Evolutionary conservation across 1,284 basidiomycete species (phyloP), one percentile per base, ranked within the genome.

Genomic region (Coniophora puteana): DNA sequence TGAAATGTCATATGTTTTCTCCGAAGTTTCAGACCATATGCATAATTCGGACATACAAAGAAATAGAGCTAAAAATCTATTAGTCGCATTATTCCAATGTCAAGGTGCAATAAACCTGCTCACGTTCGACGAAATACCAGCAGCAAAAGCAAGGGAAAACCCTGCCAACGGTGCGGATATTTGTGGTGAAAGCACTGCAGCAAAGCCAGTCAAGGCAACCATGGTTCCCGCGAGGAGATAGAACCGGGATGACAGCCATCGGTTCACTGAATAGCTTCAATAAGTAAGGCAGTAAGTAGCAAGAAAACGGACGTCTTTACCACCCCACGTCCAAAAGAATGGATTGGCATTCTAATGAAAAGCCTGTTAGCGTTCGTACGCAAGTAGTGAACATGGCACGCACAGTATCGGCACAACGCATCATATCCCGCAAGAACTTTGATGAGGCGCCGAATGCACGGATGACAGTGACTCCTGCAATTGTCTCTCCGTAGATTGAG

Each of bases 401-500:
- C 47, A 83, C 84, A 3, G 89, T 90, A 57, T 93, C 90, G 17
- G 88, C 83, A 45, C 83, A 86, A 43, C 79, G 75, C 40, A 93
- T 72, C 90, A 94, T 93, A 48, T 91, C 83, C 42, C 85, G 69
- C 52, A 98, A 67, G 55, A 94, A 87, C 54, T 91, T 89, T 20
- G 89, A 89, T 22, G 82, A 83, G 11, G 86, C 87, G 14, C 92
- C 92, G 54, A 93, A 95, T 1, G 93, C 86, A 33, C 93, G 85
- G 27, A 95, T 68, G 37, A 94, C 86, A 1, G 89, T 77, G 13
- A 88, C 86, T 14, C 91, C 92, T 3, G 89, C 76, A 41, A 93
- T 92, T 0, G 89, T 91, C 62, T 95, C 92, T 3, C 87, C 89
- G 51, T 93, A 96, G 35, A 94, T 87, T 1, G 89, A 92, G 62